Base-by-base conservation (phyloP, 2,329 filamentous ascomycete species). In the Colletotrichum tamarilloi region DNA sequence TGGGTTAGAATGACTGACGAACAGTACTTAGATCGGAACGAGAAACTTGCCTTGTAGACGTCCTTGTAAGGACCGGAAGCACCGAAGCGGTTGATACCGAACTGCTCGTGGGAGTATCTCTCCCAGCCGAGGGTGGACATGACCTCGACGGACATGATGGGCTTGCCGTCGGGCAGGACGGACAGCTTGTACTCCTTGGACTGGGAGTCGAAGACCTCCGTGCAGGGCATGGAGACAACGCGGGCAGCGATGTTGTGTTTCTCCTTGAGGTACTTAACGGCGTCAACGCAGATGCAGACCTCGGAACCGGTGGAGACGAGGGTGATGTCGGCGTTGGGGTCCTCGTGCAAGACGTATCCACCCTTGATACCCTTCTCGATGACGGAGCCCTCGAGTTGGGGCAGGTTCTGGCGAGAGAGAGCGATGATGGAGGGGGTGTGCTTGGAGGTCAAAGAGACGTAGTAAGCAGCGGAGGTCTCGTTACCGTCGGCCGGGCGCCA, bases 91-190 rank as follows among this genome's bases (percentile, higher is more conserved):
- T 99, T 99, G 78, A 99, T 92, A 84, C 97, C 97, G 81, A 99
- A 99, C 89, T 99, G 97, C 92, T 99, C 97, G 87, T 99, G 96
- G 73, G 95, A 94, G 88, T 98, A 99, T 85, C 96, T 94, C 91
- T 98, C 95, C 97, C 97, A 99, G 79, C 97, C 97, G 86, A 98
- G 92, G 78, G 97, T 99, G 85, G 91, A 93, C 94, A 98, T 97
- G 84, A 95, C 95, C 90, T 99, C 97, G 78, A 99, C 94, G 69
- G 94, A 97, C 85, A 99, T 85, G 75, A 95, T 91, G 77, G 97
- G 96, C 83, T 98, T 96, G 78, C 95, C 95, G 83, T 98, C 95
- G 80, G 96, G 97, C 76, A 99, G 91, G 77, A 98, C 94, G 77
- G 92, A 93, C 78, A 99, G 93, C 84, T 92, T 92, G 92, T 99